Percentiles rank a stretch among this genome's conserved stretches.
phyloP scores from a whole-genome alignment of 2,329 filamentous ascomycete species.

The Colletotrichum destructivum region DNA sequence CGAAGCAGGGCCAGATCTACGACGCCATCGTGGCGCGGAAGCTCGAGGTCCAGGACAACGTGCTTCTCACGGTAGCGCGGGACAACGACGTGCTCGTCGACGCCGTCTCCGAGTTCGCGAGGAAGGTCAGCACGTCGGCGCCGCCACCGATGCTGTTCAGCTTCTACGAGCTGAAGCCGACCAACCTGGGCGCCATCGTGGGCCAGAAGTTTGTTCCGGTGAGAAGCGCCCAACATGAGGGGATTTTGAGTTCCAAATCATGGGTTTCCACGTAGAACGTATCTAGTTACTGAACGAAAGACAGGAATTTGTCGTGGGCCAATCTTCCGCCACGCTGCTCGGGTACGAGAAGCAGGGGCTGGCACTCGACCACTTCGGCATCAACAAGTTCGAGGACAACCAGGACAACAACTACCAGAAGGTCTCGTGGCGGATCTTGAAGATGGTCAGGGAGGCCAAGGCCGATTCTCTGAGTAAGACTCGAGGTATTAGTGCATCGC shows the following conservation, averaged over 20 bases:
- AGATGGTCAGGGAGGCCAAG: background rate
- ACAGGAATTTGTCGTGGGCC: background rate
- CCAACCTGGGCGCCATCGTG: background rate
- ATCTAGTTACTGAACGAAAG: background rate
- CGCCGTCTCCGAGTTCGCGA: background rate
- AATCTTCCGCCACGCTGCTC: background rate
- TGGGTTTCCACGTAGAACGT: background rate
- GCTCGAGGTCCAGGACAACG: background rate
- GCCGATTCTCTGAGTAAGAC: too few relatives aligned
- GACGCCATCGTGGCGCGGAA: background rate
- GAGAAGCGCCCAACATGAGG: background rate
- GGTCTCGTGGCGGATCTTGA: background rate
- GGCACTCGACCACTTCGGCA: background rate
- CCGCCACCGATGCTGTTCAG: background rate
- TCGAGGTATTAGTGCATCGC: too few relatives aligned
- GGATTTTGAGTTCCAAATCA: too few relatives aligned
- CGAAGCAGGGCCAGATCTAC: background rate
- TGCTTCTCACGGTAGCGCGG: background rate
- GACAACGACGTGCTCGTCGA: background rate
- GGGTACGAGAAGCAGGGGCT: background rate
- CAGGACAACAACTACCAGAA: background rate
- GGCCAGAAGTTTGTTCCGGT: background rate
- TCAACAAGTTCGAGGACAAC: background rate
- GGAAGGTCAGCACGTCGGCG: background rate
- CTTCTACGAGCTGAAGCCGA: constrained; percentile 2